These are phyloP conservation scores for Aegilops umbellulata DNA, from an alignment of 176 grass and related monocot genomes.

Conservation along the genomic window DNA sequence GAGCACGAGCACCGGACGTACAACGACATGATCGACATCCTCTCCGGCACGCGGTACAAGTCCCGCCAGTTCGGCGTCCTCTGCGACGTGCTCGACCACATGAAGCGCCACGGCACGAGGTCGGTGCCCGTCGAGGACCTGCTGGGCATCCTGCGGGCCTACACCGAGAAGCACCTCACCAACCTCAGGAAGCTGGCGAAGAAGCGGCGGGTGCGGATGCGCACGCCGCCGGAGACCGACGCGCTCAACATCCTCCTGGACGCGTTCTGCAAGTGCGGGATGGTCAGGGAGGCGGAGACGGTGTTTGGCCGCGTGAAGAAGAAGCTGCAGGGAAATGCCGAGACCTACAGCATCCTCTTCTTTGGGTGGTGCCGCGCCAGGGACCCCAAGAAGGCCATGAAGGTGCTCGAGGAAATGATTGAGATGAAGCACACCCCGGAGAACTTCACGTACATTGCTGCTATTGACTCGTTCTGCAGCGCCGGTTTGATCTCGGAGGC, in stretches of 20 bases:
- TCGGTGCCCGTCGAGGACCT: conserved; percentile 54
- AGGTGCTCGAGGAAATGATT: conserved; percentile 93
- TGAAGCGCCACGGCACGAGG: conserved; percentile 65
- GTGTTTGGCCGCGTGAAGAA: conserved; percentile 71
- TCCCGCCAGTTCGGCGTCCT: conserved; percentile 69
- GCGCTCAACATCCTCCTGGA: conserved; percentile 87
- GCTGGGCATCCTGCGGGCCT: conserved; percentile 53
- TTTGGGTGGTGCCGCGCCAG: conserved; percentile 82
- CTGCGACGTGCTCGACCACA: conserved; percentile 81
- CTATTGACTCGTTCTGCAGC: conserved; percentile 82
- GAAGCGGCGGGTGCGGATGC: conserved; percentile 66
- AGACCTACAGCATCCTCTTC: conserved; percentile 71
- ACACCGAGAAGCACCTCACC: conserved; percentile 71
- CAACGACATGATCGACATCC: conserved; percentile 80
- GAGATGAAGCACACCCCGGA: conserved; percentile 59
- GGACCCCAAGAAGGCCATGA: conserved; percentile 77
- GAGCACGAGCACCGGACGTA: conserved; percentile 61
- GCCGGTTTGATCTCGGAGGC: conserved; percentile 73
- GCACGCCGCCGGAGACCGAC: conserved; percentile 59
- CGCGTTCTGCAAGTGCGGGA: conserved; percentile 76
- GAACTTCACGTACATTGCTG: conserved; percentile 87
- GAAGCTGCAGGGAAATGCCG: conserved; percentile 58
- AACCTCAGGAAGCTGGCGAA: conserved; percentile 76
- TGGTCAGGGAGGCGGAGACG: conserved; percentile 66
- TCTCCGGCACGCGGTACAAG: conserved; percentile 93